Evolutionary conservation across 169 alveolate species (phyloP).

Genomic region (Cryptosporidium bovis): DNA sequence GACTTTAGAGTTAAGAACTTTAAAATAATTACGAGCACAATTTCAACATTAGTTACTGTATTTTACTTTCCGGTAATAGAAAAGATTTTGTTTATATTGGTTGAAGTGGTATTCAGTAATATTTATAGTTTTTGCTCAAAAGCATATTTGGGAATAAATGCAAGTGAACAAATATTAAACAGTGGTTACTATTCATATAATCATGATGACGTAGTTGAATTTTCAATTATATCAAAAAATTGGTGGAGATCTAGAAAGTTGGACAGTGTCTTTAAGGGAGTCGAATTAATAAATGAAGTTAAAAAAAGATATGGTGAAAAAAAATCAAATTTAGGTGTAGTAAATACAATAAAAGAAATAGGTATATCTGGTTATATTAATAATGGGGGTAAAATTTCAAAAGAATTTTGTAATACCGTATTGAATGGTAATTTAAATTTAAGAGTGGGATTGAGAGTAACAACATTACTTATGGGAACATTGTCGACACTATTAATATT

Average conservation of each 20-base stretch:
- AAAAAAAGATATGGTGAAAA: slow-evolving; percentile 8
- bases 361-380: neutral
- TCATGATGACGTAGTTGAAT: neutral
- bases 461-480: slow-evolving; percentile 3
- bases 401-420: slow-evolving; percentile 20
- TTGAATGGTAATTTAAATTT: slow-evolving; percentile 27
- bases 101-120: neutral
- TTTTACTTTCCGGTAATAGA: slow-evolving; percentile 28
- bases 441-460: neutral
- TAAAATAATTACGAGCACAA: slow-evolving; percentile 48
- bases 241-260: slow-evolving; percentile 54
- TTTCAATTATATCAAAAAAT: slow-evolving; percentile 31
- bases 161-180: neutral
- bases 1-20: slow-evolving; percentile 37
- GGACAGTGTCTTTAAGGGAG: slow-evolving; percentile 66
- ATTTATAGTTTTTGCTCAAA: slow-evolving; percentile 47
- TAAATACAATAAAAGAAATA: neutral
- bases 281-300: slow-evolving; percentile 61
- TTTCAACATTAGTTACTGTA: slow-evolving; percentile 53
- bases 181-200: slow-evolving; percentile 1
- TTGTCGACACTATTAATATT: neutral
- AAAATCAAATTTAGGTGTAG: neutral
- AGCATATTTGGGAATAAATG: slow-evolving; percentile 8
- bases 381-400: neutral
- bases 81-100: neutral